Base-by-base conservation (phyloP, 257 asterid species). In the Capsicum chinense region DNA sequence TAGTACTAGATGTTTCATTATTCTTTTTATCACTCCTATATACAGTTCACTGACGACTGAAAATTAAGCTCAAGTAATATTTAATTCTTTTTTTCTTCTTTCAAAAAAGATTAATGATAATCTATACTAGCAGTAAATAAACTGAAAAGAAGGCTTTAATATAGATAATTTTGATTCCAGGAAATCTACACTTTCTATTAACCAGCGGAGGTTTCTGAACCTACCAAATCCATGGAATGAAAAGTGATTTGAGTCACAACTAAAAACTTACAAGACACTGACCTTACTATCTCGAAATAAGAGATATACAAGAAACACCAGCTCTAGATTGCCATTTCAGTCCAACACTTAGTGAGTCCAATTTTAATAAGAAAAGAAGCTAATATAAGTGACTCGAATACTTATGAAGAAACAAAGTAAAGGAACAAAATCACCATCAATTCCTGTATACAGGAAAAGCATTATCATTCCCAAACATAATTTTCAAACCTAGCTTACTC, bases 401-500 rank as follows among this genome's bases (percentile, higher is more conserved):
- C 5, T 39, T 2, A 39, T 39, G 44, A 39, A 39, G 44, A 39
- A 52, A 9, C 19, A 26, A 35, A 54, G 6, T 10, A 81, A 81
- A 19, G 26, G 47, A 81, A 80, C 42, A 62, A 16, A 47, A 19
- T 59, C 16, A n/a, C 33, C 17, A 79, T 33, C 16, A 26, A 26
- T 13, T 79, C 56, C n/a, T 70, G 58, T 3, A 15, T 44, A 74
- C 26, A 68, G 14, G 39, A 58, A 39, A 33, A 57, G 52, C 76
- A 68, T 37, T 68, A 37, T 37, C 44, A 19, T 37, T 26, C 52
- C 26, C 54, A 68, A 9, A 16, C n/a, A 66, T 67, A 57, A 16
- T 6, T 82, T 56, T 50, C 56, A 82, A 82, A 67, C 79, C 79
- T 82, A 82, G 56, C 48, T 67, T 26, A 50, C 26, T 44, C 81